Conservation (phyloP, 345 rosid species). For the Schrenkiella parvula region DNA sequence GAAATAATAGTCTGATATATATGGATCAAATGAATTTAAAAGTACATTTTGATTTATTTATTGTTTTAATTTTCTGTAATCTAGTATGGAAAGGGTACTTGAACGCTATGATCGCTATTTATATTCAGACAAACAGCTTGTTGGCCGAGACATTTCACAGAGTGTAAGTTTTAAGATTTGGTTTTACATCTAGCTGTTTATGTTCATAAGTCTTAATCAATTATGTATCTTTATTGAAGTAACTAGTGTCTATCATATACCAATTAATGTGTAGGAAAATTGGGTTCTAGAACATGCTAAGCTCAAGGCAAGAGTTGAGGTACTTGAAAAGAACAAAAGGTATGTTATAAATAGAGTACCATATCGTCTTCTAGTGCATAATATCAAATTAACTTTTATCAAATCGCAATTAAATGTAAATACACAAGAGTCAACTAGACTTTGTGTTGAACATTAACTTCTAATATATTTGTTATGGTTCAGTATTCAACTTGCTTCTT, state of each 20-base stretch:
- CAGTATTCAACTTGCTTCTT: not conserved
- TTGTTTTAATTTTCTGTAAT: not conserved
- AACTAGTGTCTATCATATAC: not conserved
- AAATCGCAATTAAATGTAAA: not conserved
- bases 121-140: slow-evolving; percentile 68
- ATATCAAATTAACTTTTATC: not conserved
- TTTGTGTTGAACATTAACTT: not conserved
- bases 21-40: not conserved
- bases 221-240: not conserved
- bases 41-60: not conserved
- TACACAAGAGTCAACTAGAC: not conserved
- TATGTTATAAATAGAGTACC: slow-evolving; percentile 23
- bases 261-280: slow-evolving; percentile 45
- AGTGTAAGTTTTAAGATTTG: slow-evolving; percentile 36
- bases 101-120: slow-evolving; percentile 88
- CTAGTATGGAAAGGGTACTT: slow-evolving; percentile 90
- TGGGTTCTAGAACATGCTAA: slow-evolving; percentile 86
- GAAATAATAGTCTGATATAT: not conserved
- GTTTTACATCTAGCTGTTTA: not conserved
- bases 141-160: slow-evolving; percentile 38
- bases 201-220: slow-evolving; percentile 9
- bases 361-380: not conserved
- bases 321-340: slow-evolving; percentile 81
- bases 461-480: not conserved
- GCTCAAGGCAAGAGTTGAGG: slow-evolving; percentile 86